phyloP scores from a whole-genome alignment of 768 basidiomycete genomes.

The Rhizopogon vinicolor region DNA sequence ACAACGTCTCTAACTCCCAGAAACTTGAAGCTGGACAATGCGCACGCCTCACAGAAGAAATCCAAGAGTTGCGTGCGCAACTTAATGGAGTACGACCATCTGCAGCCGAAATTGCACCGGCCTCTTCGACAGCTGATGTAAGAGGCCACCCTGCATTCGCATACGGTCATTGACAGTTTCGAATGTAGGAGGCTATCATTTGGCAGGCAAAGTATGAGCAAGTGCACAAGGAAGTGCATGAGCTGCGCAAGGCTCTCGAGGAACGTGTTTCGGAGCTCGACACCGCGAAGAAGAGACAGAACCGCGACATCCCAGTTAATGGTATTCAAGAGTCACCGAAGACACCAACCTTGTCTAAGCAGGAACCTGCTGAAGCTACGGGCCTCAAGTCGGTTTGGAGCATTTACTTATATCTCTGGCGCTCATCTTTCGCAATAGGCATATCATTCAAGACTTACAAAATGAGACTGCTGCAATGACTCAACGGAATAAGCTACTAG shows the following conservation, averaged over 20 bases:
- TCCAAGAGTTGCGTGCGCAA: slow-evolving; percentile 46
- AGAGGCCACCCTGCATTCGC: background rate
- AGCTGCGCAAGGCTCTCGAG: slow-evolving; percentile 29
- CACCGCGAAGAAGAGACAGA: slow-evolving; percentile 48
- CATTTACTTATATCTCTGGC: background rate
- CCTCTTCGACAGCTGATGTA: slow-evolving; percentile 19
- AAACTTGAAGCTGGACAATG: slow-evolving; percentile 49
- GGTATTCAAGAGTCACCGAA: slow-evolving; percentile 27
- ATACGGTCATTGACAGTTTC: background rate
- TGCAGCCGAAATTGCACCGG: slow-evolving; percentile 14
- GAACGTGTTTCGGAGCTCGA: slow-evolving; percentile 52
- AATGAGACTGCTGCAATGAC: slow-evolving; percentile 64
- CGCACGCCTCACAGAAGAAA: slow-evolving; percentile 48
- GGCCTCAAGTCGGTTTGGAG: slow-evolving; percentile 64
- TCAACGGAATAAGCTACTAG: slow-evolving; percentile 67
- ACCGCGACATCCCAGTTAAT: slow-evolving; percentile 51
- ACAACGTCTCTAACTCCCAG: slow-evolving; percentile 37
- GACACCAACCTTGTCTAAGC: slow-evolving; percentile 35
- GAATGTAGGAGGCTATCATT: slow-evolving; percentile 13
- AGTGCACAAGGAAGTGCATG: slow-evolving; percentile 25
- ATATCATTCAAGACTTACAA: slow-evolving; percentile 85
- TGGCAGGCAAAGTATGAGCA: slow-evolving; percentile 26
- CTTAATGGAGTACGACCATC: slow-evolving; percentile 35
- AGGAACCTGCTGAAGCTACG: slow-evolving; percentile 63
- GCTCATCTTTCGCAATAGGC: slow-evolving; percentile 36